A percentile compares a stretch with the other conserved stretches of the same genome.
Conservation (phyloP, 2,329 filamentous ascomycete species). For the Penicillium sp. region DNA sequence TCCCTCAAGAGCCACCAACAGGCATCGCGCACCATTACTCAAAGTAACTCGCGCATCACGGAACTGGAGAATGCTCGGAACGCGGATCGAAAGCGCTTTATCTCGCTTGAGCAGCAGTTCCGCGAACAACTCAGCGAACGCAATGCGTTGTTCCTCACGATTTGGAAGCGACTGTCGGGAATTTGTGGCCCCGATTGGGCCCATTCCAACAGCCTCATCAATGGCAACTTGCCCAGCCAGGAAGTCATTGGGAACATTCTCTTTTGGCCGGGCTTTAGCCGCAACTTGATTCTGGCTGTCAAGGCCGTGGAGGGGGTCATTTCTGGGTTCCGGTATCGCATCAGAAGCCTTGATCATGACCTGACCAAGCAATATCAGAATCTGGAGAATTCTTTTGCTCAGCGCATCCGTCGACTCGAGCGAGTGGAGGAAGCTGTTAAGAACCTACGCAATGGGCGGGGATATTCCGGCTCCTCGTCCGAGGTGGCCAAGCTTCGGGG, state of each 20-base stretch:
- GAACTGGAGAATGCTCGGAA: conserved; percentile 78
- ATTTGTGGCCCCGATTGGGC: conserved; percentile 91
- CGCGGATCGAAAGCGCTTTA: conserved; percentile 70
- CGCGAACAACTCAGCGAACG: conserved; percentile 84
- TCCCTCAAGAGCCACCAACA: conserved; percentile 83
- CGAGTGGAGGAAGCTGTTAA: conserved; percentile 74
- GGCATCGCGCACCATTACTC: conserved; percentile 75
- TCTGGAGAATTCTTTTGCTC: conserved; percentile 73
- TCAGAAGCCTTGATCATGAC: conserved; percentile 80
- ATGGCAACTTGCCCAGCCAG: conserved; percentile 75
- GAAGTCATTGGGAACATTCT: conserved; percentile 82
- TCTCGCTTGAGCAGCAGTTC: conserved; percentile 69
- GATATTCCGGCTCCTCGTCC: conserved; percentile 35
- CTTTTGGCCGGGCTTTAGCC: conserved; percentile 69
- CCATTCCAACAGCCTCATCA: conserved; percentile 80
- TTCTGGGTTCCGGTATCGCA: conserved; percentile 68
- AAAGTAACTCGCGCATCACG: conserved; percentile 74
- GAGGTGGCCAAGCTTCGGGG: conserved; percentile 55
- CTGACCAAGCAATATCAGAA: conserved; percentile 86
- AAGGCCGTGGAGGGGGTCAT: conserved; percentile 81
- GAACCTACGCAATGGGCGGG: conserved; percentile 44
- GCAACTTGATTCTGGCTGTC: conserved; percentile 79
- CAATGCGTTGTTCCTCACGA: conserved; percentile 76
- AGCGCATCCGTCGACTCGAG: conserved; percentile 78
- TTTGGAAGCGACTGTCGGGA: conserved; percentile 82